Evolutionary conservation across 371 early-diverging fungal genomes (phyloP).

Genomic region (Synchytrium microbalum): DNA sequence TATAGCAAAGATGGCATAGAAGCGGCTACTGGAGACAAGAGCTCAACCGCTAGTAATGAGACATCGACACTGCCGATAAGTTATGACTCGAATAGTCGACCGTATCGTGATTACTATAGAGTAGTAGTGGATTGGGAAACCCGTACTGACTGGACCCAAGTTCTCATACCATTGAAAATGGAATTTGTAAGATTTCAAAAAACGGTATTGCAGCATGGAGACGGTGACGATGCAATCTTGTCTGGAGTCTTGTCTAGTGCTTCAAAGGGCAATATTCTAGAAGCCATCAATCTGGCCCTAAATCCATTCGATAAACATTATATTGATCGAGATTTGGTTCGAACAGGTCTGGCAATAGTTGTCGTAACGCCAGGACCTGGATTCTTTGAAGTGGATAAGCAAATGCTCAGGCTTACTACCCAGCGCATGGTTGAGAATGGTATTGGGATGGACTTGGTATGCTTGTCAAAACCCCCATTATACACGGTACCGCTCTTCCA

Average conservation of each 20-base stretch:
- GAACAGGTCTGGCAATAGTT: slow-evolving; percentile 88
- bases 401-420: slow-evolving; percentile 77
- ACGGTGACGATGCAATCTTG: slow-evolving; percentile 31
- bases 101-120: slow-evolving; percentile 85
- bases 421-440: slow-evolving; percentile 93
- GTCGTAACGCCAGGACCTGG: slow-evolving; percentile 86
- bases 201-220: slow-evolving; percentile 54
- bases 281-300: slow-evolving; percentile 89
- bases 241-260: slow-evolving; percentile 50
- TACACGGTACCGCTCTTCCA: slow-evolving; percentile 83
- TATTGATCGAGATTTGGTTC: slow-evolving; percentile 83
- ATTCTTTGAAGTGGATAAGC: slow-evolving; percentile 75
- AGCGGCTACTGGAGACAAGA: not conserved
- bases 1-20: slow-evolving; percentile 38
- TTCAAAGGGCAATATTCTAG: slow-evolving; percentile 85
- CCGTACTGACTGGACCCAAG: slow-evolving; percentile 73
- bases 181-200: slow-evolving; percentile 75
- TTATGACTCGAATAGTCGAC: slow-evolving; percentile 21
- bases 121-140: slow-evolving; percentile 91
- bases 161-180: slow-evolving; percentile 59
- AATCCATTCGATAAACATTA: slow-evolving; percentile 90
- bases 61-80: slow-evolving; percentile 7
- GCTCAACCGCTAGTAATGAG: not conserved
- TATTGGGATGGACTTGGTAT: slow-evolving; percentile 86
- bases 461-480: slow-evolving; percentile 78